Evolutionary conservation across 1,284 basidiomycete species (phyloP), one percentile per base, ranked within the genome.

Genomic region (Heterobasidion occidentale): DNA sequence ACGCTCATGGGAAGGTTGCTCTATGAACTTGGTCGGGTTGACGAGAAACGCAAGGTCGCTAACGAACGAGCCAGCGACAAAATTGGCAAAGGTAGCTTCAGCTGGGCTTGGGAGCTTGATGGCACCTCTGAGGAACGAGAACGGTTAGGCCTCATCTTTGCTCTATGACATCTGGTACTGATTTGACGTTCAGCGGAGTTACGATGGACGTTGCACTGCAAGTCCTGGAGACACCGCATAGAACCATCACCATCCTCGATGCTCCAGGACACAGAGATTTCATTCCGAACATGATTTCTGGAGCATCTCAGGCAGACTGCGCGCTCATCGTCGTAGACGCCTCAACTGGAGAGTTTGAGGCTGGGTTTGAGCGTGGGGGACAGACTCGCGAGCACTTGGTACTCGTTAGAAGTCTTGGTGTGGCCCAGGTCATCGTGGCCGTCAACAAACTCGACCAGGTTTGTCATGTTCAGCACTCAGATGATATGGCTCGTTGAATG

Each of bases 211-310:
- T 99, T 56, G 95, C 94, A 0, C 79, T 89, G 55, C 92, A 96
- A 65, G 83, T 84, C 34, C 80, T 99, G 62, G 70, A 79, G 9
- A 98, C 94, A 0, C 74, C 83, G 0, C 81, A 90, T 63, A 81
- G 90, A 52, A 81, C 85, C 57, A 88, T 98, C 61, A 98, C 94
- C 1, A 83, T 99, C 19, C 83, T 99, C 33, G 96, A 99, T 65
- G 96, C 97, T 0, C 96, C 96, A 0, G 96, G 96, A 0, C 96
- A 99, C 71, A 90, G 88, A 61, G 97, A 99, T 66, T 99, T 99
- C 64, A 91, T 99, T 56, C 96, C 97, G 0, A 98, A 98, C 67
- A 99, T 99, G 97, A 99, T 99, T 58, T 96, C 93, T 0, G 96
- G 96, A 1, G 96, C 96, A 2, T 88, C 95, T 0, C 96, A 98